These are phyloP conservation scores for Trypanosoma congolense DNA, from an alignment of 208 protist species.

Conservation along the genomic window DNA sequence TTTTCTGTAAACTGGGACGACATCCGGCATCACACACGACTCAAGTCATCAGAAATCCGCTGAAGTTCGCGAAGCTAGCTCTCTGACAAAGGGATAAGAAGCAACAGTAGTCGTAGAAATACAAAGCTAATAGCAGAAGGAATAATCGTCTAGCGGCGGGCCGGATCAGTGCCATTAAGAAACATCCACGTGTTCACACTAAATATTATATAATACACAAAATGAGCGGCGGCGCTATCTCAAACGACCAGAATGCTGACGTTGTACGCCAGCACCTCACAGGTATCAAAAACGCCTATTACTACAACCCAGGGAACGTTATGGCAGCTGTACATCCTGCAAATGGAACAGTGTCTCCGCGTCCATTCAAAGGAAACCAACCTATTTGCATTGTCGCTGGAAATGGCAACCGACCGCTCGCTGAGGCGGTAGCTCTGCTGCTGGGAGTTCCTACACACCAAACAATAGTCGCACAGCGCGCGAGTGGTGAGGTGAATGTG, in stretches of 20 bases:
- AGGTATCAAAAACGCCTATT: conserved; percentile 82
- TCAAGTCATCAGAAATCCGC: no score
- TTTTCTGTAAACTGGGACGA: no score
- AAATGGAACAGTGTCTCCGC: conserved; percentile 56
- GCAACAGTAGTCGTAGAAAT: no score
- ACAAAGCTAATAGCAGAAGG: no score
- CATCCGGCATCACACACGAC: no score
- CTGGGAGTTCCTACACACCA: conserved; percentile 74
- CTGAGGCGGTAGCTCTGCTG: conserved; percentile 78
- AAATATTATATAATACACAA: not conserved
- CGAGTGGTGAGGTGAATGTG: conserved; percentile 88
- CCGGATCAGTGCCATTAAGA: no score
- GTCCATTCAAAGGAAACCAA: conserved; percentile 22
- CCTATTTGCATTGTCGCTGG: conserved; percentile 82
- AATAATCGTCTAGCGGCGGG: no score
- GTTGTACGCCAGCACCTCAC: conserved; percentile 59
- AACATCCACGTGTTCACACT: no score
- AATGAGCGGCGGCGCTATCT: not conserved
- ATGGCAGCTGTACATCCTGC: conserved; percentile 68
- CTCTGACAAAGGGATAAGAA: no score
- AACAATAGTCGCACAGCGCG: conserved; percentile 77
- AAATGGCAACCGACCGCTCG: conserved; percentile 87
- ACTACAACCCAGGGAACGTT: conserved; percentile 56
- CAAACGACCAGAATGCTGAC: conserved; percentile 4
- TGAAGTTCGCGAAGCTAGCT: no score